phyloP scores from a whole-genome alignment of 441 rosid genomes.

The Pelargonium fulgidum region DNA sequence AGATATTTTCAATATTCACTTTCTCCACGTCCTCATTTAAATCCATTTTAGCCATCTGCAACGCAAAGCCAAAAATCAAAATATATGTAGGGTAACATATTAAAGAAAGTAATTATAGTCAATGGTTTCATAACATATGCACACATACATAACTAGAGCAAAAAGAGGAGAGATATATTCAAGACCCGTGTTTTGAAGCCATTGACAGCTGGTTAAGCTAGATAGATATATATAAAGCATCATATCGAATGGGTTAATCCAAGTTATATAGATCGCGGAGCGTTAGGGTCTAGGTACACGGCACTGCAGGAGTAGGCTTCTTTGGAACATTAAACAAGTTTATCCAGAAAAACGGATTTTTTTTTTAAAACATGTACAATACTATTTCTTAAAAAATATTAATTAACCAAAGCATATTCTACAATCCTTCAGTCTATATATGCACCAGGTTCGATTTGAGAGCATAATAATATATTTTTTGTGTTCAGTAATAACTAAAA shows the following conservation, averaged over 20 bases:
- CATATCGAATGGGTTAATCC: neutral
- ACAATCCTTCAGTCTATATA: too few relatives aligned
- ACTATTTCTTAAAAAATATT: too few relatives aligned
- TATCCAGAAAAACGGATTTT: too few relatives aligned
- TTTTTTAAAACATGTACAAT: too few relatives aligned
- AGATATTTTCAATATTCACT: constrained; percentile 66
- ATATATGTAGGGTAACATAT: constrained; percentile 1
- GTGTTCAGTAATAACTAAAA: too few relatives aligned
- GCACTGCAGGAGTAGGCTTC: too few relatives aligned
- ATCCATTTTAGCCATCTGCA: constrained; percentile 95
- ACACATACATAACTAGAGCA: neutral
- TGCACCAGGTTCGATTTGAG: too few relatives aligned
- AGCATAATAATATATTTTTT: too few relatives aligned
- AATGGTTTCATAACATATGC: neutral
- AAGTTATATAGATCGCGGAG: neutral
- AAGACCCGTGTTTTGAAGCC: neutral
- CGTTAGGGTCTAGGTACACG: too few relatives aligned
- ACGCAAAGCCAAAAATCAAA: constrained; percentile 19
- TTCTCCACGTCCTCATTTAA: constrained; percentile 85
- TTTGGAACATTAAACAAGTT: too few relatives aligned
- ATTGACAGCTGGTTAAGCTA: neutral
- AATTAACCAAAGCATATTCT: too few relatives aligned
- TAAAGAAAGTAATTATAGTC: neutral
- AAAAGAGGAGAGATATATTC: neutral
- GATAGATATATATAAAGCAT: neutral